Percentiles rank a stretch among this genome's conserved stretches.
Conservation (phyloP, 2,329 filamentous ascomycete species). For the Ascochyta koolunga region DNA sequence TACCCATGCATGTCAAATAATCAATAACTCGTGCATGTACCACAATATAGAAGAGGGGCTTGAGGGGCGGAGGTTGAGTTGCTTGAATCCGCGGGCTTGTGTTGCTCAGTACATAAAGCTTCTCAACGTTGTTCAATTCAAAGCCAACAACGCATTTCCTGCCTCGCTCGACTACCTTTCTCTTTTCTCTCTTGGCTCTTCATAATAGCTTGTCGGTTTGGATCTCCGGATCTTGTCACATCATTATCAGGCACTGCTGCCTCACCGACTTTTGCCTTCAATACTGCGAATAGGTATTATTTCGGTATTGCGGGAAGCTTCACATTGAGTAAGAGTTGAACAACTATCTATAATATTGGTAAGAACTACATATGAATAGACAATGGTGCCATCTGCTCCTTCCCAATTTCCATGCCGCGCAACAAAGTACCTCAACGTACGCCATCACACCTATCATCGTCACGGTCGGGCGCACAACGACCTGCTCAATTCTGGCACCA, state of each 20-base stretch:
- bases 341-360: neutral
- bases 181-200: neutral
- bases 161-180: neutral
- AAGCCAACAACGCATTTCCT: neutral
- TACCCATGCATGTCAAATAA: neutral
- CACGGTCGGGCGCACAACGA: slow-evolving; percentile 20
- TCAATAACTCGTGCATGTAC: slow-evolving; percentile 2
- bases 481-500: slow-evolving; percentile 18
- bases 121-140: neutral
- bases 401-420: slow-evolving; percentile 20
- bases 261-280: slow-evolving; percentile 25
- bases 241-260: slow-evolving; percentile 13
- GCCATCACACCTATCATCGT: slow-evolving; percentile 25
- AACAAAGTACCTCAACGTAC: slow-evolving; percentile 22
- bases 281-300: slow-evolving; percentile 18
- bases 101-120: neutral
- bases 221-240: slow-evolving; percentile 24
- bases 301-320: slow-evolving; percentile 21
- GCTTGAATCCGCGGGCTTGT: neutral
- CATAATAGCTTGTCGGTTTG: slow-evolving; percentile 24
- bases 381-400: slow-evolving; percentile 22
- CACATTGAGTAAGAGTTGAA: slow-evolving; percentile 7
- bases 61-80: neutral
- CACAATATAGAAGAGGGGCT: neutral
- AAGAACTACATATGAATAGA: slow-evolving; percentile 1